Conservation (phyloP, 2,329 filamentous ascomycete species). For the Epichloe amarillans region DNA sequence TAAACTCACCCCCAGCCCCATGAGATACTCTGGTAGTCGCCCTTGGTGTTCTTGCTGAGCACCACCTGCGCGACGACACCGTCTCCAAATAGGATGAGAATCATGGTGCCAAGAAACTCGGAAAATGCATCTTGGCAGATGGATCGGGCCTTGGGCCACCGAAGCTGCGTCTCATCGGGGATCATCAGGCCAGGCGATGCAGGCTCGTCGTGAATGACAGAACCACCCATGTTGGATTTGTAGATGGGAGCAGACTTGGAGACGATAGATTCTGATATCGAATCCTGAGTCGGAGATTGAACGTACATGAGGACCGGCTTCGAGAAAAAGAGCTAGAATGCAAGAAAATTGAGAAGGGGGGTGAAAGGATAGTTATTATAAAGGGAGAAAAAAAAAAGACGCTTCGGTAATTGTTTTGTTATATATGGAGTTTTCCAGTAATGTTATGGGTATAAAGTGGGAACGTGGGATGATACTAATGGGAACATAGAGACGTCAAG, state of each 20-base stretch:
- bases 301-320: constrained; percentile 16
- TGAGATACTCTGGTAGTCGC: constrained; percentile 35
- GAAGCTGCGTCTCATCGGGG: constrained; percentile 14
- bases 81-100: constrained; percentile 56
- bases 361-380: neutral
- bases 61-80: constrained; percentile 59
- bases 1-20: constrained; percentile 35
- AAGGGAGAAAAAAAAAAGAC: no score
- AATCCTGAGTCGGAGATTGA: constrained; percentile 14
- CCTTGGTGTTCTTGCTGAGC: constrained; percentile 36
- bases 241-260: constrained; percentile 18
- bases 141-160: constrained; percentile 40
- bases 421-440: neutral
- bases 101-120: constrained; percentile 56
- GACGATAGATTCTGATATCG: constrained; percentile 21
- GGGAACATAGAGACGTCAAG: neutral
- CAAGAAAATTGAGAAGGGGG: neutral
- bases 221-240: constrained; percentile 19
- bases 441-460: neutral
- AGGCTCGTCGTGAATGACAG: constrained; percentile 12
- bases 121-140: constrained; percentile 45
- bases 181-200: constrained; percentile 5
- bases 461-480: neutral
- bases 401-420: neutral
- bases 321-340: neutral